A percentile compares a stretch with the other conserved stretches of the same genome.
phyloP scores from a whole-genome alignment of 305 asterid genomes.

The Solanum chacoense region DNA sequence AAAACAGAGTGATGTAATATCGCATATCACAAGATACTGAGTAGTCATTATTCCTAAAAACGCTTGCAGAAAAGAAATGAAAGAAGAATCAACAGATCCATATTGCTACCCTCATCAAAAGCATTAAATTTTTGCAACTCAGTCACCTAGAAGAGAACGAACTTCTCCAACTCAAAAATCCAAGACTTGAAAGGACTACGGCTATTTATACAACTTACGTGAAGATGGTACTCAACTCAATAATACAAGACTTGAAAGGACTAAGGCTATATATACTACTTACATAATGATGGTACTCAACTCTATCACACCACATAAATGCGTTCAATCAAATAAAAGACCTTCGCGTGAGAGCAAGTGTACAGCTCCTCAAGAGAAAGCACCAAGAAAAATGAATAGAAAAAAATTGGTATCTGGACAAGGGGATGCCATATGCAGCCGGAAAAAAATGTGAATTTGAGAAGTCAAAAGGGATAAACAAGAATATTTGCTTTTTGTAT shows the following conservation, averaged over 20 bases:
- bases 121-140: conserved; percentile 2
- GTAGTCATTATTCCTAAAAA: neutral
- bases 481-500: neutral
- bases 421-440: neutral
- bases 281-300: neutral
- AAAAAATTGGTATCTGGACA: neutral
- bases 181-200: neutral
- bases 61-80: neutral
- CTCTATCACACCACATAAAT: neutral
- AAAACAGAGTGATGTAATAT: neutral
- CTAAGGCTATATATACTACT: neutral
- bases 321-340: neutral
- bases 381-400: neutral
- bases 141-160: neutral
- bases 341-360: neutral
- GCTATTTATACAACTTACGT: neutral
- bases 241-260: neutral
- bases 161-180: neutral
- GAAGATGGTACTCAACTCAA: neutral
- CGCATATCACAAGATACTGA: neutral
- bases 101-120: neutral
- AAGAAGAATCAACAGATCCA: neutral
- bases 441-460: neutral
- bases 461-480: neutral
- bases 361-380: neutral